A percentile compares a stretch with the other conserved stretches of the same genome.
Conservation (phyloP, 1,284 basidiomycete genomes). For the Kalmanozyma brasiliensis region DNA sequence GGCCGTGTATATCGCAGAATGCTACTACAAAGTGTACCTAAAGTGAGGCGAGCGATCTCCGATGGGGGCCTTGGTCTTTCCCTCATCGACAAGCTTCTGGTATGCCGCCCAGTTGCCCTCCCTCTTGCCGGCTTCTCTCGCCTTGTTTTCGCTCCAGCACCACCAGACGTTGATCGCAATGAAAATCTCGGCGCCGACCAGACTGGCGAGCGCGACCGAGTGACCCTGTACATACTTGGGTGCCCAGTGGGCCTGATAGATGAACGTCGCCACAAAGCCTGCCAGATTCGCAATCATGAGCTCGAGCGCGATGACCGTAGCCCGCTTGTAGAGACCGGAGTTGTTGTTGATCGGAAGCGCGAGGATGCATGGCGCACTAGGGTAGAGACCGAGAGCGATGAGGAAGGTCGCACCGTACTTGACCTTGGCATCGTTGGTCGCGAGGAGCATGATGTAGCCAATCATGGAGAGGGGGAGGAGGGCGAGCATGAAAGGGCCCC, state of each 20-base stretch:
- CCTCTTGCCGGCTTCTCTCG: conserved; percentile 43
- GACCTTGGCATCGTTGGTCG: conserved; percentile 42
- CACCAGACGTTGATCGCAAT: conserved; percentile 54
- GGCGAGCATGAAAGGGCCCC: conserved; percentile 66
- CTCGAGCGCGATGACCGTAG: conserved; percentile 66
- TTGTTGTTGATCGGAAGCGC: conserved; percentile 61
- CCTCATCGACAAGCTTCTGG: conserved; percentile 38
- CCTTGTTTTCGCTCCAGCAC: conserved; percentile 53
- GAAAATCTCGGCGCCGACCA: conserved; percentile 61
- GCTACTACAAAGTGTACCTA: conserved; percentile 35
- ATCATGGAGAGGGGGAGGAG: conserved; percentile 66
- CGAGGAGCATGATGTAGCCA: conserved; percentile 61
- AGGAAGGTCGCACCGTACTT: conserved; percentile 65
- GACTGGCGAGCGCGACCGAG: conserved; percentile 63
- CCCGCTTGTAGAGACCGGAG: conserved; percentile 62
- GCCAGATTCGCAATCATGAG: conserved; percentile 67
- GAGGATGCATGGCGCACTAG: conserved; percentile 59
- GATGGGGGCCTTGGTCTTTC: conserved; percentile 54
- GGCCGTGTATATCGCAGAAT: neutral
- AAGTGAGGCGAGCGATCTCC: conserved; percentile 53
- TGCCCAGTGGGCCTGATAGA: conserved; percentile 58
- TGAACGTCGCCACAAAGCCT: conserved; percentile 66
- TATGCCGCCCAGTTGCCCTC: conserved; percentile 49
- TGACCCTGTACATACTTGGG: conserved; percentile 62
- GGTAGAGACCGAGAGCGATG: conserved; percentile 63